Evolutionary conservation across 1,139 yeast species (phyloP).

Genomic region (Kurtzmaniella quercitrusa): DNA sequence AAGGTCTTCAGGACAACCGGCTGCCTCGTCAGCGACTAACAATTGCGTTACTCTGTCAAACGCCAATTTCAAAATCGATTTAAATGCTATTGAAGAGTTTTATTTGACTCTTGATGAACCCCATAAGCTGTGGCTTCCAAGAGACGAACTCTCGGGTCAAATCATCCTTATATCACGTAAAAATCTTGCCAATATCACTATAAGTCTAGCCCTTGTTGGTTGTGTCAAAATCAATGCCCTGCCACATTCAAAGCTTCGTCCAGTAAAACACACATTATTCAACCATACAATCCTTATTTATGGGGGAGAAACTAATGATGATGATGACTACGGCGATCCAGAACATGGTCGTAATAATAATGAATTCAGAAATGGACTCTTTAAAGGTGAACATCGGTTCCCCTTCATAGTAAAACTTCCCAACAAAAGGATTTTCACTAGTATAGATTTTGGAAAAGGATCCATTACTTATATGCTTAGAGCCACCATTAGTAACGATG

Average conservation of each 20-base stretch:
- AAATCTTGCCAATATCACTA: slow-evolving; percentile 50
- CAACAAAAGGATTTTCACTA: slow-evolving; percentile 61
- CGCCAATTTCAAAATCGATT: slow-evolving; percentile 33
- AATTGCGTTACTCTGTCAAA: neutral
- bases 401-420: slow-evolving; percentile 83
- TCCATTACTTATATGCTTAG: slow-evolving; percentile 65
- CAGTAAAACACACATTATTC: slow-evolving; percentile 51
- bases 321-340: slow-evolving; percentile 12
- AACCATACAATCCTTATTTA: slow-evolving; percentile 65
- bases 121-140: slow-evolving; percentile 64
- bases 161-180: slow-evolving; percentile 52
- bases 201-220: slow-evolving; percentile 53
- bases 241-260: slow-evolving; percentile 48
- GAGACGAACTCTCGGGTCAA: slow-evolving; percentile 66
- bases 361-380: slow-evolving; percentile 44
- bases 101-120: slow-evolving; percentile 69
- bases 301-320: slow-evolving; percentile 41
- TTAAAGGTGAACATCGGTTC: slow-evolving; percentile 81
- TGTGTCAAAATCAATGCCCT: slow-evolving; percentile 51
- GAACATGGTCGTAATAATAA: slow-evolving; percentile 9
- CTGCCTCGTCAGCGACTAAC: neutral
- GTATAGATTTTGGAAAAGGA: slow-evolving; percentile 83
- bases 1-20: slow-evolving; percentile 2
- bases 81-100: slow-evolving; percentile 54
- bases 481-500: slow-evolving; percentile 39